Evolutionary conservation across 1,284 basidiomycete species (phyloP).

Genomic region (Puccinia coronata): DNA sequence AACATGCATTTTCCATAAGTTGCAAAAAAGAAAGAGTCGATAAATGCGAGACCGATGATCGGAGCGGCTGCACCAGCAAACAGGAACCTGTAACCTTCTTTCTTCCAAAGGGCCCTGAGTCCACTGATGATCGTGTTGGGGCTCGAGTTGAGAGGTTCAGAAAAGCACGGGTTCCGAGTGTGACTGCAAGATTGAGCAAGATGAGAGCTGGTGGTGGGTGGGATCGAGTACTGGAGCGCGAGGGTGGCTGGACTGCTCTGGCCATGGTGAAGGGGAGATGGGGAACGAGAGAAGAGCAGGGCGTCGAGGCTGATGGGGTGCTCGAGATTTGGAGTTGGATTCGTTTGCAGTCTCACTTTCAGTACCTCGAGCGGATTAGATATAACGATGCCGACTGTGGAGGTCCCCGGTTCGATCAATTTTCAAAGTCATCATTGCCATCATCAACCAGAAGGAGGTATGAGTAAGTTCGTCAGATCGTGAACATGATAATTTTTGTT

Average conservation of each 20-base stretch:
- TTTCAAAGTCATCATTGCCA: too few relatives aligned
- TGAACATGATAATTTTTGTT: background rate
- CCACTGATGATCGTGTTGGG: constrained; percentile 46
- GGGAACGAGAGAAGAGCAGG: constrained; percentile 48
- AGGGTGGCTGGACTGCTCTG: constrained; percentile 35
- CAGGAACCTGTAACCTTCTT: constrained; percentile 55
- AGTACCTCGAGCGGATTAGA: constrained; percentile 54
- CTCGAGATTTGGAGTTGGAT: constrained; percentile 46
- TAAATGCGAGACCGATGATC: constrained; percentile 56
- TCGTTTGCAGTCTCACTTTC: constrained; percentile 56
- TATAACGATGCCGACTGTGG: constrained; percentile 52
- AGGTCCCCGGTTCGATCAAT: background rate
- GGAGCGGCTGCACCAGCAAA: constrained; percentile 57
- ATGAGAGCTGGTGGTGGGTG: constrained; percentile 28
- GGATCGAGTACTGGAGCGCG: constrained; percentile 38
- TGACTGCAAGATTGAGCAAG: background rate
- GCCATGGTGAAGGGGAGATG: constrained; percentile 30
- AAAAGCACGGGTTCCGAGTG: background rate
- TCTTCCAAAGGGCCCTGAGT: constrained; percentile 52
- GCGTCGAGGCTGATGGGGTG: constrained; percentile 37
- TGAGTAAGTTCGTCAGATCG: too few relatives aligned
- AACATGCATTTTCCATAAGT: constrained; percentile 56
- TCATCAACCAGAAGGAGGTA: background rate
- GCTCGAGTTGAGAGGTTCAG: constrained; percentile 1
- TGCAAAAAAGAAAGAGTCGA: constrained; percentile 57